Base-by-base conservation (phyloP, 352 stramenopile species). In the Pythium guiyangense region DNA sequence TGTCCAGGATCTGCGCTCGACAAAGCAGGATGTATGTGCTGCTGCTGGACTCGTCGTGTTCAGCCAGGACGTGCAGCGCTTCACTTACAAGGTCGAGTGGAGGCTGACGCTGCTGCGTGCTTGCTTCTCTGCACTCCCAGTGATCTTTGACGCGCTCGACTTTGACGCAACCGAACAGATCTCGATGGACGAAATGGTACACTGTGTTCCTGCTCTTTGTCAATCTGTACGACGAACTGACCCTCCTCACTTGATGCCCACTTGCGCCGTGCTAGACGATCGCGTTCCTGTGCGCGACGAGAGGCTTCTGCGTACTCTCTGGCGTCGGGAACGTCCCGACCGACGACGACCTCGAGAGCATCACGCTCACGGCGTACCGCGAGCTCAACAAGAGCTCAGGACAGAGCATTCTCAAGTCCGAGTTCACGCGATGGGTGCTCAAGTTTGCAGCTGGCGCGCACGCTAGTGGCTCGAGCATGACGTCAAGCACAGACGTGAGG, bases 141-240 rank as follows among this genome's bases (percentile, higher is more conserved):
- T 90, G 54, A 69, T 86, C 17, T 90, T 90, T 52, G 75, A 86
- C n/a, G 75, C 77, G 9, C 71, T 90, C 40, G 80, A 90, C 59
- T 90, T 90, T 63, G 77, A 85, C 63, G 59, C 67, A 45, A 90
- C 77, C 0, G 75, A 85, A 49, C 64, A 86, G 52, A 86, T 88
- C 53, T 86, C 80, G 3, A 86, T 90, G 73, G 80, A 90, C 57
- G 80, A 90, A 56, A 87, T 88, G 80, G 74, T 87, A 57, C 17
- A 2, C 6, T 10, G n/a, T 10, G 11, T 31, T 3, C 11, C 18
- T 31, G 39, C 42, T 47, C 18, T 10, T 25, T 20, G 17, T 47
- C 17, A n/a, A 3, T 47, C 6, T 10, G 6, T 27, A 15, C 6
- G 17, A 17, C 3, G 9, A 6, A 27, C 42, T 47, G n/a, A 47